Base-by-base conservation (phyloP, 106 monocot genomes). In the Allium sativum region DNA sequence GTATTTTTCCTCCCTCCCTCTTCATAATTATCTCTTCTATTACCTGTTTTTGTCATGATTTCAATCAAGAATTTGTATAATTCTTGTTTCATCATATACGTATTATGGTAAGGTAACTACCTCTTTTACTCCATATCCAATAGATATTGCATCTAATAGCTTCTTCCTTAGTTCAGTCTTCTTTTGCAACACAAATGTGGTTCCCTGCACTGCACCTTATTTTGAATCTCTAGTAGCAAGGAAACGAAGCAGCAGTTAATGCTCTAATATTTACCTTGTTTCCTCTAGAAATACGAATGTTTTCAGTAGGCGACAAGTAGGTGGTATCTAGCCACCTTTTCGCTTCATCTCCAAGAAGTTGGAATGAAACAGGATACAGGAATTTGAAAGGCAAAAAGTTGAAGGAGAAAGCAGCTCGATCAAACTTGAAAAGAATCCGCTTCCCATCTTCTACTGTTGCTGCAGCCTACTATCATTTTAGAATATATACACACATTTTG, bases 271-370 rank as follows among this genome's bases (percentile, higher is more conserved):
- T 15, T 74, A 96, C 96, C 96, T 91, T 96, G 64, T 82, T 96
- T 61, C 96, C 96, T 76, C 80, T 79, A 56, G 90, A 96, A 54
- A 96, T 88, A 50, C 96, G 96, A 52, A 96, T 80, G 76, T 80
- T 96, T 64, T 90, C 96, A 60, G 58, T 76, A 21, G 16, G 42
- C 48, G 96, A 96, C 54, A 96, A 76, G 63, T 96, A 96, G 55
- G 96, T 96, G 1, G 96, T 96, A 60, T 96, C 90, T 62, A 96
- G 68, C 96, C 96, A 96, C 44, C 90, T 90, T 73, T 91, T 96
- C 52, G 96, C 96, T 72, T 96, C 96, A 72, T 96, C 96, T 17
- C 96, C 96, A 41, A 96, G 84, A 76, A 96, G 84, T 62, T 73
- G 79, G 55, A 96, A 96, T 4, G 96, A 90, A 9, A 96, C 96